Evolutionary conservation across 192 early-diverging fungal species (phyloP), one percentile per base, ranked within the genome.

Genomic region (Kappamyces sp.): DNA sequence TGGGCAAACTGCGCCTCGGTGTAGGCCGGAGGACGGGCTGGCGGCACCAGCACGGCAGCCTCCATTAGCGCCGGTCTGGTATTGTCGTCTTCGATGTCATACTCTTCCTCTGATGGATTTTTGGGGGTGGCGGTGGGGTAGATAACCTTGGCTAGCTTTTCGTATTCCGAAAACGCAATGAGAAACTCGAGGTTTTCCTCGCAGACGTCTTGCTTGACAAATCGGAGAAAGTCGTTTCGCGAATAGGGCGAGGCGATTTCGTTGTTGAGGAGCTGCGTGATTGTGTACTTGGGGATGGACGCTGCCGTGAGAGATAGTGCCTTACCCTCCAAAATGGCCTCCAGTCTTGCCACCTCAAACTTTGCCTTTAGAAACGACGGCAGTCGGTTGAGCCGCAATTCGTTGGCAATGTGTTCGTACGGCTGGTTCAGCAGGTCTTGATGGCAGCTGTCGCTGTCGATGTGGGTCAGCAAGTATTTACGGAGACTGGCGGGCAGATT

Each of bases 121-220:
- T 54, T 54, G 4, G 31, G 10, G 13, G 42, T 54, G 13, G 52
- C 33, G 12, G 32, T 37, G 6, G 52, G 52, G 41, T 34, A 58
- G 5, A 42, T 7, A 6, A 6, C 8, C 15, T 32, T 42, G n/a
- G 55, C 55, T 3, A 46, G 39, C 6, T 58, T 12, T n/a, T 58
- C 41, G n/a, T 58, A 58, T 12, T 58, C 7, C n/a, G 23, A 9
- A 32, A 35, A 40, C 23, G 55, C 36, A 35, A 32, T 9, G 23
- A 58, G 40, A 58, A 58, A 58, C 23, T 58, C 55, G 41, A 58
- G 34, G n/a, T 42, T 42, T 23, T 58, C 55, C 8, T 58, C 55
- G 1, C 31, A 58, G 6, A 58, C 55, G 42, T 58, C 55, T 58
- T 33, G 1, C n/a, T 58, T 58, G 10, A 58, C 10, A 33, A 42